A percentile compares a stretch with the other conserved stretches of the same genome.
These are phyloP conservation scores for Spiromastix sp. DNA, from an alignment of 2,329 filamentous ascomycete species.

Conservation along the genomic window DNA sequence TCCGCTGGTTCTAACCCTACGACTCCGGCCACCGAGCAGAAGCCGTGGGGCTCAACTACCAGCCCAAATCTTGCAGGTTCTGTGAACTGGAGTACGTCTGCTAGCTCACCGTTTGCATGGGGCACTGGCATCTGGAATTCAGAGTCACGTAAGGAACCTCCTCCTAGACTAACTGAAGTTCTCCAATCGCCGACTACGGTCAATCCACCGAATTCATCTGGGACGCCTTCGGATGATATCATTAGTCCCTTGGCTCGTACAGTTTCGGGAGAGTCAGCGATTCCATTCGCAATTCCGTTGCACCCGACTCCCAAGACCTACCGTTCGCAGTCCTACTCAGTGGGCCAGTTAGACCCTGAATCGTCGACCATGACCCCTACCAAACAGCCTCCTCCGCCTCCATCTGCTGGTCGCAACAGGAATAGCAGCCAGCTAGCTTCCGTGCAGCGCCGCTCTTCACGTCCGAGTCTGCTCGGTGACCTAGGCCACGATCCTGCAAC, in stretches of 20 bases:
- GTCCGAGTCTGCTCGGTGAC: slow-evolving; percentile 37
- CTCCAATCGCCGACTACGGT: slow-evolving; percentile 63
- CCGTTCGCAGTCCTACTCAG: slow-evolving; percentile 92
- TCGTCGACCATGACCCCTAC: slow-evolving; percentile 23
- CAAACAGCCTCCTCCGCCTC: slow-evolving; percentile 19
- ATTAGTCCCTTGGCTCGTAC: slow-evolving; percentile 39
- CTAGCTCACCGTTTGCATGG: slow-evolving; percentile 52
- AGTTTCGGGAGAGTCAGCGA: slow-evolving; percentile 43
- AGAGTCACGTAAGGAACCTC: slow-evolving; percentile 63
- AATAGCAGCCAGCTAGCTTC: slow-evolving; percentile 48
- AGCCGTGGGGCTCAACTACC: slow-evolving; percentile 31
- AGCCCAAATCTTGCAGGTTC: slow-evolving; percentile 29
- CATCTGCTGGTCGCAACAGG: slow-evolving; percentile 24
- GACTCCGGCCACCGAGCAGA: slow-evolving; percentile 61
- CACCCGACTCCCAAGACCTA: slow-evolving; percentile 89
- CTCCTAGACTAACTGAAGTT: slow-evolving; percentile 63
- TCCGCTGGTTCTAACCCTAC: slow-evolving; percentile 70
- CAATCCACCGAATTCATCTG: slow-evolving; percentile 38
- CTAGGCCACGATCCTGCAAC: slow-evolving; percentile 36
- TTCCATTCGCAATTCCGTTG: slow-evolving; percentile 78
- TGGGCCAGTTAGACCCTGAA: slow-evolving; percentile 76
- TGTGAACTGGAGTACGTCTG: slow-evolving; percentile 35
- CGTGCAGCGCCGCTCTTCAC: slow-evolving; percentile 71
- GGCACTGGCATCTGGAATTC: slow-evolving; percentile 74
- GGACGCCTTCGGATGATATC: slow-evolving; percentile 43